phyloP scores from a whole-genome alignment of 192 early-diverging fungal genomes.

The Linnemannia exigua region DNA sequence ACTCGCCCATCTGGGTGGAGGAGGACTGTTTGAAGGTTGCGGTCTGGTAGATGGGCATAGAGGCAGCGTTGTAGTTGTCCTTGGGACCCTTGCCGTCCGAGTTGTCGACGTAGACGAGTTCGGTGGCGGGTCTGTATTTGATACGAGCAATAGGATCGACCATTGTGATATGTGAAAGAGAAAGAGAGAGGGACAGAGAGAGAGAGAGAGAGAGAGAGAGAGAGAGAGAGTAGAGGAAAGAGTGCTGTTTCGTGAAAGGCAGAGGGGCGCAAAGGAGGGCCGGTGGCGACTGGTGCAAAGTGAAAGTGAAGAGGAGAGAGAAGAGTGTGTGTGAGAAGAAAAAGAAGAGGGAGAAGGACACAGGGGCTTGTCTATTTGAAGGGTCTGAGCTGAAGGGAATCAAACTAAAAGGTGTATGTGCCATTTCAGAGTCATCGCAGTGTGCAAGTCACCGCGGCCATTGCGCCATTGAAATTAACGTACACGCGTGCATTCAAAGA shows the following conservation, averaged over 20 bases:
- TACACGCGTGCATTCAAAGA: neutral
- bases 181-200: neutral
- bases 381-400: neutral
- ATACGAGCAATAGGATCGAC: conserved; percentile 47
- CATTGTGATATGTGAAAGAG: conserved; percentile 18
- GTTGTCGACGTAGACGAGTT: conserved; percentile 82
- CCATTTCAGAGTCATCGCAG: neutral
- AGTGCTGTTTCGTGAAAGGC: too few relatives aligned
- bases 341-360: too few relatives aligned
- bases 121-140: conserved; percentile 80
- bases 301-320: neutral
- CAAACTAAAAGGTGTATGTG: neutral
- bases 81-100: conserved; percentile 67
- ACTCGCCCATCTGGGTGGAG: conserved; percentile 88
- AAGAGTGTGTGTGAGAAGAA: neutral
- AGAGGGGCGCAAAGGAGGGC: conserved; percentile 9
- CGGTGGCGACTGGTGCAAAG: too few relatives aligned
- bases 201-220: neutral
- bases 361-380: neutral
- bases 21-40: conserved; percentile 96
- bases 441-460: conserved; percentile 1
- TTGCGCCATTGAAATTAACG: conserved; percentile 2
- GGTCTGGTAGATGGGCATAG: conserved; percentile 97
- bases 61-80: conserved; percentile 92
- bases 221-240: neutral